These are phyloP conservation scores for Aspergillus wentii DNA, from an alignment of 495 filamentous ascomycete species.

Conservation along the genomic window DNA sequence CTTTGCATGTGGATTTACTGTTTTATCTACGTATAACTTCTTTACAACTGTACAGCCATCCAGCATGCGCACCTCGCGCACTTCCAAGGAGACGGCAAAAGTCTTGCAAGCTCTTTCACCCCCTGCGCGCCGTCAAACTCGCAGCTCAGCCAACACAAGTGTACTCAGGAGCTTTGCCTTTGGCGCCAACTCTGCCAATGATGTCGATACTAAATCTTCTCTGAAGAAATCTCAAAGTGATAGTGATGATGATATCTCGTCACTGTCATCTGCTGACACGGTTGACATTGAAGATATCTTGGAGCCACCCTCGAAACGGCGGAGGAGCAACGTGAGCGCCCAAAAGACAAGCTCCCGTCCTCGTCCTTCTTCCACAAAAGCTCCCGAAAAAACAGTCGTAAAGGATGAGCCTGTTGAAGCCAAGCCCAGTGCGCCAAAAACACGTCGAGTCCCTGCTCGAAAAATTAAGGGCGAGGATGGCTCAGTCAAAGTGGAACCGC, in stretches of 20 bases:
- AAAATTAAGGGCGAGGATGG: constrained; percentile 55
- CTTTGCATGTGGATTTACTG: no score
- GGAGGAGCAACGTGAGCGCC: constrained; percentile 34
- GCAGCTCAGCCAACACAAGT: constrained; percentile 25
- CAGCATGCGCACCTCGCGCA: constrained; percentile 59
- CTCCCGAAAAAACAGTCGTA: neutral
- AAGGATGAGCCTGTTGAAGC: constrained; percentile 12
- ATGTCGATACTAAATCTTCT: constrained; percentile 9
- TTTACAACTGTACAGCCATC: no score
- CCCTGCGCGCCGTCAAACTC: constrained; percentile 34
- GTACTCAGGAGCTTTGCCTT: constrained; percentile 28
- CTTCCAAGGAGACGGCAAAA: constrained; percentile 54
- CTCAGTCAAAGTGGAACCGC: constrained; percentile 54
- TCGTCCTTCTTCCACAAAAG: constrained; percentile 3
- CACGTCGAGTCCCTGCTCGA: constrained; percentile 59
- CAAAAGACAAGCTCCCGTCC: neutral
- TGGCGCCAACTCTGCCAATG: constrained; percentile 10
- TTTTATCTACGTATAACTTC: no score
- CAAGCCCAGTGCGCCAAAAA: constrained; percentile 27
- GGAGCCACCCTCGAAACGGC: constrained; percentile 42
- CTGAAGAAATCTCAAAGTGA: no score
- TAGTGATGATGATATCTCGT: constrained; percentile 34
- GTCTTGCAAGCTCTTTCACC: constrained; percentile 42
- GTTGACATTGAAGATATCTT: constrained; percentile 65
- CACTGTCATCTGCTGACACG: constrained; percentile 37